Base-by-base conservation (phyloP, 805 yeast species). In the Saturnispora ahearnii region DNA sequence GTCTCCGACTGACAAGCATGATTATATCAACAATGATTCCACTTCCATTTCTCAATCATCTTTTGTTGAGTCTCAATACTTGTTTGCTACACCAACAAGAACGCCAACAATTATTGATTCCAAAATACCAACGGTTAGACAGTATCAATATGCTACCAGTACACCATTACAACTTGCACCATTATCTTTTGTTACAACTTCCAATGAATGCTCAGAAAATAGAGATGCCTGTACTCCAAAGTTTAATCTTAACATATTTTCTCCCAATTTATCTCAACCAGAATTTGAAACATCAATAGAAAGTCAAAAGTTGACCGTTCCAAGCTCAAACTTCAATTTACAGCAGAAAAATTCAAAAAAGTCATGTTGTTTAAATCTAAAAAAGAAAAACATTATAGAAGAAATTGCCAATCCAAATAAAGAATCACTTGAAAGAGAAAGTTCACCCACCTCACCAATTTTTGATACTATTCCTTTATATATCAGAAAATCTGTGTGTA, bases 71-170 rank as follows among this genome's bases (percentile, higher is more conserved):
- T 32, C 24, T n/a, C 31, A 33, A 6, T 18, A 9, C 22, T 24
- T 44, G 21, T 36, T 44, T 44, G 46, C 40, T 7, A 33, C 46
- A 15, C 46, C 46, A 11, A 32, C 40, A 24, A 44, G 18, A 44
- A 33, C 22, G 12, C 13, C 30, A 10, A 33, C 22, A 13, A 24
- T 15, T 12, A 41, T 12, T 28, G 44, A 41, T 13, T 28, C 22
- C 10, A 41, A 41, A 41, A 10, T 29, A 9, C 8, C n/a, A 3
- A 33, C 15, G 10, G n/a, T 10, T 41, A 24, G 12, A 7, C 44
- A 26, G 12, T 24, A 10, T 29, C 44, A 13, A 24, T 24, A 18
- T 15, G 8, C 26, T 4, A 36, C 28, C 5, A 15, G 15, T 13
- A 34, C 41, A 44, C 34, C 34, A 15, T 43, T 34, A 9, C 30